A percentile compares a stretch with the other conserved stretches of the same genome.
Conservation (phyloP, 192 early-diverging fungal species). For the Gigaspora rosea region DNA sequence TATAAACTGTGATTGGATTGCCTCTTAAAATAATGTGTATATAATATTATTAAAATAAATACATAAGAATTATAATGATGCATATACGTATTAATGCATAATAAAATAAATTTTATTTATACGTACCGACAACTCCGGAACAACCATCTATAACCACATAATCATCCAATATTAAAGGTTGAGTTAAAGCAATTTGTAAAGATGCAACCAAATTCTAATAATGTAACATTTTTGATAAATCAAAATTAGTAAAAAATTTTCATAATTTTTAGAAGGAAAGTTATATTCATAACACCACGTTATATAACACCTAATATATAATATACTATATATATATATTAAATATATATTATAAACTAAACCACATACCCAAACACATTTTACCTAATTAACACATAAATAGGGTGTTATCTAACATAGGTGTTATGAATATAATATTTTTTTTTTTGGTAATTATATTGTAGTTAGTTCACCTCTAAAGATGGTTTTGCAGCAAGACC, state of each 20-base stretch:
- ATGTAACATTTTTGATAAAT: neutral
- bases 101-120: neutral
- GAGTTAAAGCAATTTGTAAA: conserved; percentile 47
- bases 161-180: conserved; percentile 47
- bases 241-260: neutral
- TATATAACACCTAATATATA: no score
- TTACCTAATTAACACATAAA: no score
- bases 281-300: no score
- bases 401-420: no score
- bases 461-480: conserved; percentile 36
- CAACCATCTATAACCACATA: conserved; percentile 36
- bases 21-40: conserved; percentile 30
- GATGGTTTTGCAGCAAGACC: conserved; percentile 46
- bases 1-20: conserved; percentile 48
- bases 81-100: neutral
- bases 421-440: neutral
- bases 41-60: no score
- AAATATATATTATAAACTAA: no score
- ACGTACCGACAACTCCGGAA: conserved; percentile 30
- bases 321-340: no score
- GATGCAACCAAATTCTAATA: conserved; percentile 43
- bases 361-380: no score
- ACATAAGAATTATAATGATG: neutral
- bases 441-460: neutral
- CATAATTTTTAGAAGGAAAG: no score